phyloP scores from a whole-genome alignment of 768 basidiomycete genomes.

The Solioccasus polychromus region DNA sequence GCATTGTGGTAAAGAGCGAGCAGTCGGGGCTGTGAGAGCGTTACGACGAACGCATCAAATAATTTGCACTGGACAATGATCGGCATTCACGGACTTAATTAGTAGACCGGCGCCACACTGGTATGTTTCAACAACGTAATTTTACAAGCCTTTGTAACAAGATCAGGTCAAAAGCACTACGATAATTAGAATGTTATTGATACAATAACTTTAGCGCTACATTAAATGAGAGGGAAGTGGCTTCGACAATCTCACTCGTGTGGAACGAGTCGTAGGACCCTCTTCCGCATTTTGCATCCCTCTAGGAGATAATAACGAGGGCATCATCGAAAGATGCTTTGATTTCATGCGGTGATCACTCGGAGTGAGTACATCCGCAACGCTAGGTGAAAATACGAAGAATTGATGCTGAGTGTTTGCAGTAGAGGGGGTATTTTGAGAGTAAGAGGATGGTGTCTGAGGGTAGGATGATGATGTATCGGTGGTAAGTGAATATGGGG shows the following conservation, averaged over 20 bases:
- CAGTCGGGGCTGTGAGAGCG: too few relatives aligned
- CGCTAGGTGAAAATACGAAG: background rate
- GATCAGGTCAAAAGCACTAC: too few relatives aligned
- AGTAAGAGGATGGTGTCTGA: conserved; percentile 8
- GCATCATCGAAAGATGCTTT: conserved; percentile 21
- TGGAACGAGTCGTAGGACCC: conserved; percentile 3
- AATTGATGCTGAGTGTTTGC: background rate
- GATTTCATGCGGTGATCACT: background rate
- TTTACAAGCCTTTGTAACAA: too few relatives aligned
- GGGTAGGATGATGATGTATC: background rate
- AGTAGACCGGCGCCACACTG: too few relatives aligned
- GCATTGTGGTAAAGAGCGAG: conserved; percentile 14
- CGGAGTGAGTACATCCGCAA: background rate
- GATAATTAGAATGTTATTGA: too few relatives aligned
- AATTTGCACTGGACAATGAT: conserved; percentile 3
- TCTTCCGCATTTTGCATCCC: background rate
- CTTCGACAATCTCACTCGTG: conserved; percentile 16
- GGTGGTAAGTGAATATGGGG: background rate
- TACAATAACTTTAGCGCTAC: conserved; percentile 15
- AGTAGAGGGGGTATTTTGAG: conserved; percentile 3
- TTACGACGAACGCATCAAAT: conserved; percentile 1
- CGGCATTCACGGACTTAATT: background rate
- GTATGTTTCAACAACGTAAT: too few relatives aligned
- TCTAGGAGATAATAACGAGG: conserved; percentile 9
- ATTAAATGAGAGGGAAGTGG: conserved; percentile 16